Evolutionary conservation across 2,329 filamentous ascomycete species (phyloP).

Genomic region (Biscogniauxia marginata): DNA sequence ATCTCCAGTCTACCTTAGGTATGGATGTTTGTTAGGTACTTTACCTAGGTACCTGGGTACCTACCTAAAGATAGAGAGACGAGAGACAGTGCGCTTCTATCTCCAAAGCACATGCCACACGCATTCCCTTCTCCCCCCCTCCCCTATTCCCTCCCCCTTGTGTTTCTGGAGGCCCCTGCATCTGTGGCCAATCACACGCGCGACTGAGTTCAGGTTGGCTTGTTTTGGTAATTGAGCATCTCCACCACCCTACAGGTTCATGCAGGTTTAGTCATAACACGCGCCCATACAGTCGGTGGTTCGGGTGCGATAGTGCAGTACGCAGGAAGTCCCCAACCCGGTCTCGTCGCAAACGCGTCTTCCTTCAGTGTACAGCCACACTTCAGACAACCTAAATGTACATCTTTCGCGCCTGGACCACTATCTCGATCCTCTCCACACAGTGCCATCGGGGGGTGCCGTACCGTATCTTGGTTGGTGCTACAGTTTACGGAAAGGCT

Average conservation of each 20-base stretch:
- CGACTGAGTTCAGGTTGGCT: conserved; percentile 18
- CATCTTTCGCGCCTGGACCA: not conserved
- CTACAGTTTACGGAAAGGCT: not conserved
- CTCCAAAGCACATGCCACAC: not conserved
- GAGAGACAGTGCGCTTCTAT: not conserved
- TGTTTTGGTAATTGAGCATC: conserved; percentile 15
- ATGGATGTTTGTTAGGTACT: too few relatives aligned
- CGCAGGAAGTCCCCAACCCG: not conserved
- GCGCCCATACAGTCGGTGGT: not conserved
- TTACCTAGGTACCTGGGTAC: not conserved
- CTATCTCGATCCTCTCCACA: not conserved
- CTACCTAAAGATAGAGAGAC: not conserved
- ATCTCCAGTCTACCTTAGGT: too few relatives aligned
- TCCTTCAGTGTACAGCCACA: not conserved
- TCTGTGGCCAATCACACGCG: conserved; percentile 5
- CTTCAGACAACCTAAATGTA: not conserved
- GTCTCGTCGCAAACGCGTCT: not conserved
- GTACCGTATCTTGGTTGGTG: not conserved
- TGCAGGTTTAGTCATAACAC: conserved; percentile 9
- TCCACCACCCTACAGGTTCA: conserved; percentile 4
- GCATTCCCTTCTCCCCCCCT: not conserved
- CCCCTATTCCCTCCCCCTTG: conserved; percentile 9
- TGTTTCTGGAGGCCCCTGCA: conserved; percentile 1
- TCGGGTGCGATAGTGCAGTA: not conserved
- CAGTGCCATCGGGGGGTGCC: not conserved